phyloP scores from a whole-genome alignment of 2,329 filamentous ascomycete genomes.

The Fusarium camptoceras region DNA sequence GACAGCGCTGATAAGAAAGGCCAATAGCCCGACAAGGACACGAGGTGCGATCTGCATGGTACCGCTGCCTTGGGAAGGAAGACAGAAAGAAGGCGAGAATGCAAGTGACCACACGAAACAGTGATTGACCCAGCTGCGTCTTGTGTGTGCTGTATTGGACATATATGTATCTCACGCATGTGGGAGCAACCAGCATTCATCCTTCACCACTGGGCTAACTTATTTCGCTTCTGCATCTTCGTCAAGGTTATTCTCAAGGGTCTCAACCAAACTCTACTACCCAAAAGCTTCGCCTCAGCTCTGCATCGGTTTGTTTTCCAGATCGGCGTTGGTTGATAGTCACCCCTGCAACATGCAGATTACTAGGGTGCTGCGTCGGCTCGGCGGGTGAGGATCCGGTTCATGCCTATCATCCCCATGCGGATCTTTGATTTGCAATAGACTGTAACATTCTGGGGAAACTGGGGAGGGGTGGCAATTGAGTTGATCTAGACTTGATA shows the following conservation, averaged over 20 bases:
- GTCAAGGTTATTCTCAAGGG: background rate
- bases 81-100: background rate
- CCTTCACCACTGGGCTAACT: background rate
- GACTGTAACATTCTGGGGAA: background rate
- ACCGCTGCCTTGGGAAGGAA: background rate
- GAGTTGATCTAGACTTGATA: background rate
- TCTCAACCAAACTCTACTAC: background rate
- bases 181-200: background rate
- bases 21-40: conserved; percentile 13
- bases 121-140: background rate
- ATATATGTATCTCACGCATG: background rate
- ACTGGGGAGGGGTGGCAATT: too few species aligned
- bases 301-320: background rate
- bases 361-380: background rate
- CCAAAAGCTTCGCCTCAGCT: background rate
- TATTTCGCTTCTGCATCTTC: background rate
- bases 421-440: background rate
- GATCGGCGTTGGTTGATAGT: background rate
- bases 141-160: background rate
- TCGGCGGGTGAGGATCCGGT: background rate
- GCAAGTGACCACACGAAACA: background rate
- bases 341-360: background rate
- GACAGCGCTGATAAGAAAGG: conserved; percentile 7
- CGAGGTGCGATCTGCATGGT: conserved; percentile 29
- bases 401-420: background rate